A percentile compares a stretch with the other conserved stretches of the same genome.
These are phyloP conservation scores for Chalciporus piperatus DNA, from an alignment of 768 basidiomycete genomes.

Conservation along the genomic window DNA sequence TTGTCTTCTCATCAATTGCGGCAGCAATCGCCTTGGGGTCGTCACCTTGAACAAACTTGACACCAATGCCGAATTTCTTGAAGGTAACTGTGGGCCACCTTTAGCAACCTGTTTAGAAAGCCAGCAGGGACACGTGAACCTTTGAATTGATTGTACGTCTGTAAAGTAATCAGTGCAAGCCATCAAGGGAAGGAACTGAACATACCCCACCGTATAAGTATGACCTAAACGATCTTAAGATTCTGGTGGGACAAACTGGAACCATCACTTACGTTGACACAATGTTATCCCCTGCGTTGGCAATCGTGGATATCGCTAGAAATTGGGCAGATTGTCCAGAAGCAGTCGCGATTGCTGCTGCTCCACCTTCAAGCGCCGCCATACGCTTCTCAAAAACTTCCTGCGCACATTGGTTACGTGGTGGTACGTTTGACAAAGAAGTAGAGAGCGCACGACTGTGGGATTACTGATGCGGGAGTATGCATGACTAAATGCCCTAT, in stretches of 20 bases:
- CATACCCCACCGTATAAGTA: slow-evolving; percentile 21
- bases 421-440: not conserved
- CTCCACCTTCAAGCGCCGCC: slow-evolving; percentile 77
- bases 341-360: slow-evolving; percentile 68
- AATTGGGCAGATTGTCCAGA: slow-evolving; percentile 81
- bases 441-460: slow-evolving; percentile 12
- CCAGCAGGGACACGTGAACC: not conserved
- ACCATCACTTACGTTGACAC: slow-evolving; percentile 56
- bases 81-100: slow-evolving; percentile 11
- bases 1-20: slow-evolving; percentile 76
- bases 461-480: slow-evolving; percentile 23
- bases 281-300: slow-evolving; percentile 71
- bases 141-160: slow-evolving; percentile 23
- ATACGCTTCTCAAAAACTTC: slow-evolving; percentile 80
- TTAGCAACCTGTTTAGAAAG: not conserved
- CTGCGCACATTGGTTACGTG: slow-evolving; percentile 29
- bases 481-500: slow-evolving; percentile 6
- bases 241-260: slow-evolving; percentile 32
- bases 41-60: slow-evolving; percentile 51
- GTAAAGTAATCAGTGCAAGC: not conserved
- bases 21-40: slow-evolving; percentile 57
- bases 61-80: slow-evolving; percentile 10
- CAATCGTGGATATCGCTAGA: slow-evolving; percentile 60
- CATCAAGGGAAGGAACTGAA: not conserved
- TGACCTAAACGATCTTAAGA: slow-evolving; percentile 4